These are phyloP conservation scores for Trametes cinnabarina DNA, from an alignment of 768 basidiomycete species.

Conservation along the genomic window DNA sequence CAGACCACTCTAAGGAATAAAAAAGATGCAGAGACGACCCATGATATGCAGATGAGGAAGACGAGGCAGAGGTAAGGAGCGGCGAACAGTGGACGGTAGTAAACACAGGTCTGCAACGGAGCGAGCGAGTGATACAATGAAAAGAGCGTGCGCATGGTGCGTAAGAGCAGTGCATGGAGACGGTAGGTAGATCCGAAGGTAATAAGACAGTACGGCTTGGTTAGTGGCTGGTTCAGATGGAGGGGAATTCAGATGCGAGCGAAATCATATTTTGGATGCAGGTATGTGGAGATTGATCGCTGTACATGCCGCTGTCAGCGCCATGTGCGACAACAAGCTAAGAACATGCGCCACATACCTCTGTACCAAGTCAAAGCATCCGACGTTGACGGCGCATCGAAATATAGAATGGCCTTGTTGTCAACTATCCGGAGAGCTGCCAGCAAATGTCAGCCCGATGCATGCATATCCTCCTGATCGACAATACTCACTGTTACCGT, in stretches of 20 bases:
- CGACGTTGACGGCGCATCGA: constrained; percentile 79
- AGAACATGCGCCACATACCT: constrained; percentile 45
- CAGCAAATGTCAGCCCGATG: neutral
- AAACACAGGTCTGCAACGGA: constrained; percentile 18
- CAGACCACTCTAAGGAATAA: constrained; percentile 21
- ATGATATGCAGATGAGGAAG: constrained; percentile 17
- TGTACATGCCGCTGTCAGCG: constrained; percentile 28
- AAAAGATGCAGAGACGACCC: constrained; percentile 21
- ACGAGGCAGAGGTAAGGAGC: constrained; percentile 16
- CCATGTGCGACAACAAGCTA: neutral
- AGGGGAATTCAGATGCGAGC: constrained; percentile 14
- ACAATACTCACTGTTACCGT: constrained; percentile 66
- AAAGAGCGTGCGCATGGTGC: constrained; percentile 20
- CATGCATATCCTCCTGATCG: neutral
- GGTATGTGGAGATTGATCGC: constrained; percentile 91
- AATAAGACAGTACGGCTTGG: constrained; percentile 14
- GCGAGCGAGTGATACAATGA: constrained; percentile 17
- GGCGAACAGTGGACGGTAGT: constrained; percentile 14
- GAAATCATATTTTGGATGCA: constrained; percentile 64
- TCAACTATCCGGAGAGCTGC: constrained; percentile 84
- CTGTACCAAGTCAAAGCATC: constrained; percentile 89
- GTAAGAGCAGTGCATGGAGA: constrained; percentile 8
- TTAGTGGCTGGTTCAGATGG: constrained; percentile 10
- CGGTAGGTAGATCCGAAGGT: constrained; percentile 6
- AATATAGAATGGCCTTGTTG: constrained; percentile 89